phyloP scores from a whole-genome alignment of 495 filamentous ascomycete species.

The Aspergillus panamensis region DNA sequence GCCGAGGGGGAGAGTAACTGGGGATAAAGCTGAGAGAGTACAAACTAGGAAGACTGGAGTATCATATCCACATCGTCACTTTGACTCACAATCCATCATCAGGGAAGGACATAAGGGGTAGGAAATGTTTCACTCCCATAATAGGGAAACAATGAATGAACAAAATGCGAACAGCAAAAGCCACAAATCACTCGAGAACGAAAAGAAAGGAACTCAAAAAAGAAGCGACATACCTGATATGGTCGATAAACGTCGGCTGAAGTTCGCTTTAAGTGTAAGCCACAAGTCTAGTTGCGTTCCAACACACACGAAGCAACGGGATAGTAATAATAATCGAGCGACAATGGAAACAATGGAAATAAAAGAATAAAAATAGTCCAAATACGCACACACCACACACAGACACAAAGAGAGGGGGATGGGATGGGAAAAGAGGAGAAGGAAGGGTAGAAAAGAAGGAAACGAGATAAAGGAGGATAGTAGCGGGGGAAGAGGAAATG shows the following conservation, averaged over 20 bases:
- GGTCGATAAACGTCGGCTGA: slow-evolving; percentile 56
- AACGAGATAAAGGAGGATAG: slow-evolving; percentile 18
- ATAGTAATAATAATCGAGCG: slow-evolving; percentile 16
- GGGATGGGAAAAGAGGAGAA: slow-evolving; percentile 6
- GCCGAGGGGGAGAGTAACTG: not conserved
- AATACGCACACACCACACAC: slow-evolving; percentile 1
- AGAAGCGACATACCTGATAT: slow-evolving; percentile 47
- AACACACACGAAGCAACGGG: slow-evolving; percentile 18
- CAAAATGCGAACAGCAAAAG: slow-evolving; percentile 8
- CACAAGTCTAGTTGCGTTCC: slow-evolving; percentile 13
- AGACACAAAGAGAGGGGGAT: slow-evolving; percentile 13
- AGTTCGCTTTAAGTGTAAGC: slow-evolving; percentile 23
- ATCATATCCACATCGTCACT: not conserved
- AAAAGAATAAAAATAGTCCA: slow-evolving; percentile 5
- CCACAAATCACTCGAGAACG: not conserved
- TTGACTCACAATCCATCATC: not conserved
- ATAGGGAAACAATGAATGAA: not conserved
- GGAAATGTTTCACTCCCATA: not conserved
- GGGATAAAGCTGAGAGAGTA: not conserved
- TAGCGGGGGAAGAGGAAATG: slow-evolving; percentile 25
- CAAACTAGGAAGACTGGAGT: not conserved
- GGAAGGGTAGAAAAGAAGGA: slow-evolving; percentile 22
- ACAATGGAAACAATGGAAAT: slow-evolving; percentile 25
- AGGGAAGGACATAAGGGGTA: not conserved
- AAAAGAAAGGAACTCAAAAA: slow-evolving; percentile 9